Evolutionary conservation across 495 filamentous ascomycete species (phyloP).

Genomic region (Opeltia flavorubescens): DNA sequence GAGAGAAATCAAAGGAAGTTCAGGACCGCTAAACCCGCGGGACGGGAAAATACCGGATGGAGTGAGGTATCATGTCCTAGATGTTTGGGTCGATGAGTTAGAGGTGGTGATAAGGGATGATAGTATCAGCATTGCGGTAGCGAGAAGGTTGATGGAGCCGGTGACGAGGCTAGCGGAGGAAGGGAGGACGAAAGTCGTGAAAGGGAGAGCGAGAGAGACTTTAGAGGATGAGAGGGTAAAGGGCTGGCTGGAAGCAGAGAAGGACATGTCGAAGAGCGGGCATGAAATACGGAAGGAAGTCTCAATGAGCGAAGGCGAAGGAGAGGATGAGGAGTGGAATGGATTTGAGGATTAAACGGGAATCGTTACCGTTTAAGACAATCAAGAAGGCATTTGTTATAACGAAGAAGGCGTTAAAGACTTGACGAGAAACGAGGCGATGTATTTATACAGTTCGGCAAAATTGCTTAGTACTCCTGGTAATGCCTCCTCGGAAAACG

Average conservation of each 20-base stretch:
- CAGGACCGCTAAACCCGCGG: not conserved
- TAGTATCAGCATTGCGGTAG: constrained; percentile 22
- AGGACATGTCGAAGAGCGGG: constrained; percentile 17
- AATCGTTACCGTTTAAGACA: not conserved
- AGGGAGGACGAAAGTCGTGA: constrained; percentile 57
- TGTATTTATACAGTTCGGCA: too few species aligned
- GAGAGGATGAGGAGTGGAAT: constrained; percentile 49
- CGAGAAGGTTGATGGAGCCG: constrained; percentile 36
- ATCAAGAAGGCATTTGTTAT: not conserved
- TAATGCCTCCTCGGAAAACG: too few species aligned
- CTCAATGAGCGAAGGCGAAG: constrained; percentile 30
- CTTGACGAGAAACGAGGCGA: too few species aligned
- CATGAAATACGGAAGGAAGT: constrained; percentile 21
- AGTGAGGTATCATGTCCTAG: constrained; percentile 71
- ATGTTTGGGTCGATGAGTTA: constrained; percentile 82
- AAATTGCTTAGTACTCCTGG: too few species aligned
- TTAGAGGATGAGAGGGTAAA: constrained; percentile 62
- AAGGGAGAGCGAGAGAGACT: constrained; percentile 54
- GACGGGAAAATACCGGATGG: constrained; percentile 57
- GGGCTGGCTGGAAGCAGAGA: constrained; percentile 34
- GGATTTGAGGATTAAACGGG: constrained; percentile 47
- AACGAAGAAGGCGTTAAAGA: too few species aligned
- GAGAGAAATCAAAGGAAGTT: constrained; percentile 20
- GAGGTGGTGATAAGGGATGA: constrained; percentile 50
- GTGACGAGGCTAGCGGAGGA: constrained; percentile 39